Percentiles rank a stretch among this genome's conserved stretches.
Conservation (phyloP, 169 alveolate genomes). For the Babesia bovis region DNA sequence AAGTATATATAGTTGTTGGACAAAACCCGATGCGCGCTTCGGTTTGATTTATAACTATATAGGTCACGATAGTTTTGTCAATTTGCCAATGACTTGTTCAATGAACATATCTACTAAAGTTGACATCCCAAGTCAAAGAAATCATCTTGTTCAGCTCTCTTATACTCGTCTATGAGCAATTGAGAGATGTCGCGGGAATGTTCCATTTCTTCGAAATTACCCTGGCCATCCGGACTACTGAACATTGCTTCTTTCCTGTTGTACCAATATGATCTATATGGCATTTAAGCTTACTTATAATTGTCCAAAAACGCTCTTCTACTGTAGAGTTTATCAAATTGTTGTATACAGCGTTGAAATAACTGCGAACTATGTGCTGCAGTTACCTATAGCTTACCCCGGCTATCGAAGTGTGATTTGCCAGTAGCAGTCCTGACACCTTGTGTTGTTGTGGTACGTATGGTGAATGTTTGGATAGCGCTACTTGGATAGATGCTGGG, state of each 20-base stretch:
- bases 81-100: too few relatives aligned
- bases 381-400: constrained; percentile 55
- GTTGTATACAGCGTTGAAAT: constrained; percentile 88
- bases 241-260: constrained; percentile 78
- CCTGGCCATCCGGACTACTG: constrained; percentile 84
- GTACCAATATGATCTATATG: background rate
- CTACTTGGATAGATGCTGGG: constrained; percentile 98
- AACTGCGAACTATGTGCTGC: constrained; percentile 27
- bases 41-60: too few relatives aligned
- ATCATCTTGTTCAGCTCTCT: constrained; percentile 95
- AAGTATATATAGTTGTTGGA: too few relatives aligned
- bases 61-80: too few relatives aligned
- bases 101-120: constrained; percentile 9
- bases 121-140: constrained; percentile 79
- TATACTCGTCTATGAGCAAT: constrained; percentile 93
- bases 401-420: constrained; percentile 98
- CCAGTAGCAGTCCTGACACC: constrained; percentile 98
- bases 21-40: too few relatives aligned
- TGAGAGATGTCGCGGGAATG: constrained; percentile 90
- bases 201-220: constrained; percentile 90
- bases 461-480: constrained; percentile 95
- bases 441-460: constrained; percentile 92
- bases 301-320: constrained; percentile 97
- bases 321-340: constrained; percentile 89
- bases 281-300: constrained; percentile 74